A percentile compares a stretch with the other conserved stretches of the same genome.
Conservation (phyloP, 495 filamentous ascomycete genomes). For the Pyronema omphalodes region DNA sequence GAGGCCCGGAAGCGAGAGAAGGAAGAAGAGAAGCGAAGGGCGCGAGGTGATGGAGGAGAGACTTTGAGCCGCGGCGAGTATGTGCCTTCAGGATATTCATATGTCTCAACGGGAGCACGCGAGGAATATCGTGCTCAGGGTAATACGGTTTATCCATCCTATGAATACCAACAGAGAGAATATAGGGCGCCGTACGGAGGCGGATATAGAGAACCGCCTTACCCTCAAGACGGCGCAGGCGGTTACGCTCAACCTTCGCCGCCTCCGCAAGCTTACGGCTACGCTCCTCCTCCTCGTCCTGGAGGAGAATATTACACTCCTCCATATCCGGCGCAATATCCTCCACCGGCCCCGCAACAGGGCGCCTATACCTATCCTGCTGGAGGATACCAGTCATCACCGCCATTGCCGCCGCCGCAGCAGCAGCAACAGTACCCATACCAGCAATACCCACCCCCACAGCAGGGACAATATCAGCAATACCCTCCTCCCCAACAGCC, state of each 20-base stretch:
- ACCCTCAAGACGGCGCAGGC: neutral
- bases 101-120: neutral
- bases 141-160: neutral
- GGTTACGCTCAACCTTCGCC: neutral
- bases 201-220: slow-evolving; percentile 4
- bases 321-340: neutral
- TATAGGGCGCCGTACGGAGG: slow-evolving; percentile 8
- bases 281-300: slow-evolving; percentile 5
- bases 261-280: slow-evolving; percentile 5
- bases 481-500: neutral
- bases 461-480: slow-evolving; percentile 9
- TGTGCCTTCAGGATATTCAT: too few species aligned
- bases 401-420: neutral
- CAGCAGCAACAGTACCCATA: too few species aligned
- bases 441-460: slow-evolving; percentile 4
- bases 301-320: neutral
- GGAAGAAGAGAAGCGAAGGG: slow-evolving; percentile 7
- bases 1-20: slow-evolving; percentile 8
- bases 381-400: neutral
- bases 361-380: slow-evolving; percentile 6
- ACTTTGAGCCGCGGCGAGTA: neutral
- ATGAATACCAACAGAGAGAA: slow-evolving; percentile 11
- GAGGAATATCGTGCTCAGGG: slow-evolving; percentile 1
- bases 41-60: slow-evolving; percentile 3
- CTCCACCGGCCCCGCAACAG: slow-evolving; percentile 5